These are phyloP conservation scores for Vitis cinerea DNA, from an alignment of 164 flowering plant species.

Conservation along the genomic window DNA sequence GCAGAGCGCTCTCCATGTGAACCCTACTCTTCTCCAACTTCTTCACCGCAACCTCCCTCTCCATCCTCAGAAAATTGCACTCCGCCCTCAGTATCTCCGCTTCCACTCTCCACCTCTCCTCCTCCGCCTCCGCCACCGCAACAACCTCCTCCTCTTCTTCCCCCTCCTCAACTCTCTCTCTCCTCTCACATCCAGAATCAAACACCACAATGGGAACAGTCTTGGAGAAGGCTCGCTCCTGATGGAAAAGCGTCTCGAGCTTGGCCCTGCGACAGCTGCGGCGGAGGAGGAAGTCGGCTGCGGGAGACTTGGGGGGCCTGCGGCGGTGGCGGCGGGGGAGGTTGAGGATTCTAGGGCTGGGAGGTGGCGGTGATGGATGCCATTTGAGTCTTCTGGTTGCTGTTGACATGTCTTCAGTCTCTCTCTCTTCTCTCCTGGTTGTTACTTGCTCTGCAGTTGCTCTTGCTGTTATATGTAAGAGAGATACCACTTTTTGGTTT, in stretches of 20 bases:
- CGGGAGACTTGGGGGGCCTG: conserved; percentile 17
- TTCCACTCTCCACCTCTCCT: conserved; percentile 70
- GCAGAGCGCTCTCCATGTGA: conserved; percentile 43
- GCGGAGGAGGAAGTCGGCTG: conserved; percentile 13
- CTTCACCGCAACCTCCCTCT: conserved; percentile 66
- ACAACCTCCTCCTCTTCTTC: conserved; percentile 15
- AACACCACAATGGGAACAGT: conserved; percentile 40
- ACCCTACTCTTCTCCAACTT: conserved; percentile 56
- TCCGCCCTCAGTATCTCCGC: conserved; percentile 87
- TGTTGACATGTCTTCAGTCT: not conserved
- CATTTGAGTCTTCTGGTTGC: conserved; percentile 47
- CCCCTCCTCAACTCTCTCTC: conserved; percentile 39
- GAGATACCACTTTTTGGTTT: too few relatives aligned
- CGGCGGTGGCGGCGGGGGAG: conserved; percentile 54
- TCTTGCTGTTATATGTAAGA: too few relatives aligned
- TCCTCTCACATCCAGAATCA: conserved; percentile 25
- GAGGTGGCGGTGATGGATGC: conserved; percentile 65
- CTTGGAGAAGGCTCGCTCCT: conserved; percentile 49
- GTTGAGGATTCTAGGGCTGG: conserved; percentile 62
- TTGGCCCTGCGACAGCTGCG: conserved; percentile 26
- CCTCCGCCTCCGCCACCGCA: conserved; percentile 20
- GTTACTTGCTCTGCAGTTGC: too few relatives aligned
- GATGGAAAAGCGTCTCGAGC: conserved; percentile 57
- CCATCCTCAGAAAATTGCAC: conserved; percentile 77
- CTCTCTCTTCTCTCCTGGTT: too few relatives aligned